A percentile compares a stretch with the other conserved stretches of the same genome.
These are phyloP conservation scores for Myriosclerotinia curreyana DNA, from an alignment of 2,329 filamentous ascomycete species.

Conservation along the genomic window DNA sequence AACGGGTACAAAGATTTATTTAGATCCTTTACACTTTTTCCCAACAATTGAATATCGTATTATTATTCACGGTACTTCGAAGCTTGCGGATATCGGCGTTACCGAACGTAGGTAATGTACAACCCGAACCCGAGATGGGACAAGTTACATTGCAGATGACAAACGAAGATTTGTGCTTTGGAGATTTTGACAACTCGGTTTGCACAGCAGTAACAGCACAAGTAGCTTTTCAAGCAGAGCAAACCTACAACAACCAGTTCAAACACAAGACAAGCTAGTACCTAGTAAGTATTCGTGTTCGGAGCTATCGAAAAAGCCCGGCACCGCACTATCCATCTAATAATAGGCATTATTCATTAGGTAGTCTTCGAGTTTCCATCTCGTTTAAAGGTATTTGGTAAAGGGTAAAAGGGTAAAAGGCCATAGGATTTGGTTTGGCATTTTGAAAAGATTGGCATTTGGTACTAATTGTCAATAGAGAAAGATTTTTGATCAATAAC, in stretches of 20 bases:
- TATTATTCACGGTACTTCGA: background rate
- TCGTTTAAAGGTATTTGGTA: no score
- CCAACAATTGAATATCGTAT: background rate
- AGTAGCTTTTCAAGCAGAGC: background rate
- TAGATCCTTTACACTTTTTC: background rate
- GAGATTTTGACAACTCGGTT: background rate
- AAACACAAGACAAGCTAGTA: no score
- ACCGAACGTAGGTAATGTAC: background rate
- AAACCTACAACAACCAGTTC: no score
- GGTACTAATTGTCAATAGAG: no score
- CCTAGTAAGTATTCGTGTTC: no score
- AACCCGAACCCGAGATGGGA: background rate
- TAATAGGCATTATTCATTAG: no score
- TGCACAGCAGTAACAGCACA: background rate
- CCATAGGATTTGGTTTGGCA: no score
- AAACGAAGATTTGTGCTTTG: background rate
- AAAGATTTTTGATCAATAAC: background rate
- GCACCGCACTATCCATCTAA: no score
- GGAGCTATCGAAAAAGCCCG: no score
- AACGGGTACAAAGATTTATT: background rate
- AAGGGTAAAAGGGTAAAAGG: no score
- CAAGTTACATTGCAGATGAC: background rate
- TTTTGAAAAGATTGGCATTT: no score
- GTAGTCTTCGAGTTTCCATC: no score
- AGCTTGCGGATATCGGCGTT: conserved; percentile 6